These are phyloP conservation scores for Rosa persica DNA, from an alignment of 306 rosid species.

Conservation along the genomic window DNA sequence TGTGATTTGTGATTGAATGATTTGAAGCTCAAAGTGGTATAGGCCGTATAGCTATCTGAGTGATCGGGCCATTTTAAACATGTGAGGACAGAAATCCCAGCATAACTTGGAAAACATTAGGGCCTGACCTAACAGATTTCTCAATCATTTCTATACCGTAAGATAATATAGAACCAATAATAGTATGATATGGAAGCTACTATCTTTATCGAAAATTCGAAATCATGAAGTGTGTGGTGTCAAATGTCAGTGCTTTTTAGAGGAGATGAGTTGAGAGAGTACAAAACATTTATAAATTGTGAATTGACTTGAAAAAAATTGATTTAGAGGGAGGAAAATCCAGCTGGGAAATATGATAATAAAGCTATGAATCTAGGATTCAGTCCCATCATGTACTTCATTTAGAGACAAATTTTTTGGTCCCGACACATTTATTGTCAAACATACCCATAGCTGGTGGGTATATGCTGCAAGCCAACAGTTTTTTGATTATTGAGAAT, in stretches of 20 bases:
- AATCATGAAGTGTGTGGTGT: slow-evolving; percentile 3
- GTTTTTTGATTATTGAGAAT: slow-evolving; percentile 17
- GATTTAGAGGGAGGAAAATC: slow-evolving; percentile 6
- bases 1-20: slow-evolving; percentile 10
- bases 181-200: neutral
- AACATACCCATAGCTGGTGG: slow-evolving; percentile 30
- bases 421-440: slow-evolving; percentile 42
- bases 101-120: neutral
- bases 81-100: slow-evolving; percentile 10
- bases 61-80: slow-evolving; percentile 7
- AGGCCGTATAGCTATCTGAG: neutral
- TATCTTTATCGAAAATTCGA: neutral
- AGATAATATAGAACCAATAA: neutral
- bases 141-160: slow-evolving; percentile 6
- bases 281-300: neutral
- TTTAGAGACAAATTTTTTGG: slow-evolving; percentile 26
- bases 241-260: neutral
- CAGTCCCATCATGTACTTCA: slow-evolving; percentile 23
- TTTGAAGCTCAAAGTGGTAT: neutral
- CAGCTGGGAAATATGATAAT: neutral
- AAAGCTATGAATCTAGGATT: slow-evolving; percentile 14
- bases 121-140: neutral
- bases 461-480: slow-evolving; percentile 23
- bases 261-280: neutral
- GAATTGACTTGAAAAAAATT: neutral